A percentile compares a stretch with the other conserved stretches of the same genome.
These are phyloP conservation scores for Turritis glabra DNA, from an alignment of 345 rosid species.

Conservation along the genomic window DNA sequence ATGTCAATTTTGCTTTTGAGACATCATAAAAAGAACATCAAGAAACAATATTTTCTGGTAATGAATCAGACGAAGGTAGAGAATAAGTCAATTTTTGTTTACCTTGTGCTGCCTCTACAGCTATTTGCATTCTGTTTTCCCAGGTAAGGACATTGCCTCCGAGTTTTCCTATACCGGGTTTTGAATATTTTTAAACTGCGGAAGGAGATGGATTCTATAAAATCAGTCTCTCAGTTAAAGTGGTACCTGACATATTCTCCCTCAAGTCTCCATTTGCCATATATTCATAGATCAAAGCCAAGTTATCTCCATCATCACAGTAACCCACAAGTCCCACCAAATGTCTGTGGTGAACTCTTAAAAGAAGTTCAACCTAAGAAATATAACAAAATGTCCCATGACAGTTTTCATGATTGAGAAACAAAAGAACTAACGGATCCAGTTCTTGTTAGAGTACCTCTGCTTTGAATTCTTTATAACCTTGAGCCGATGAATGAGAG, in stretches of 20 bases:
- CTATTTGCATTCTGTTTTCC: slow-evolving; percentile 50
- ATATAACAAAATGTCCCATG: not conserved
- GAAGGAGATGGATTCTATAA: not conserved
- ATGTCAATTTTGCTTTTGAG: not conserved
- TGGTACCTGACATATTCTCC: slow-evolving; percentile 43
- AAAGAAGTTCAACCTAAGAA: slow-evolving; percentile 48
- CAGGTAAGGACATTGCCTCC: slow-evolving; percentile 38
- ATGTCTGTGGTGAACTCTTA: slow-evolving; percentile 53
- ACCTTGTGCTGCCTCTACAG: slow-evolving; percentile 62
- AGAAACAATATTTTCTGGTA: not conserved
- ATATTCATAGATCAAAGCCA: slow-evolving; percentile 50
- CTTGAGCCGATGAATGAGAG: slow-evolving; percentile 42
- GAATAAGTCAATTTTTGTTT: not conserved
- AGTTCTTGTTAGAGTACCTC: slow-evolving; percentile 27
- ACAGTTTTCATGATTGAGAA: not conserved
- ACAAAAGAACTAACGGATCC: not conserved
- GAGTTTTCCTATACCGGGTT: slow-evolving; percentile 25
- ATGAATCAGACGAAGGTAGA: too few relatives aligned
- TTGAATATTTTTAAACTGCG: not conserved
- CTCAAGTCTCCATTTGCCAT: slow-evolving; percentile 52
- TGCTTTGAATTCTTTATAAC: slow-evolving; percentile 42
- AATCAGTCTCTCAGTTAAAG: not conserved
- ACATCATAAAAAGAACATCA: not conserved
- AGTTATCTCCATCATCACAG: slow-evolving; percentile 47
- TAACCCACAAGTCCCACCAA: slow-evolving; percentile 52